Evolutionary conservation across 1,284 basidiomycete genomes (phyloP).

Genomic region (Mycena citricolor): DNA sequence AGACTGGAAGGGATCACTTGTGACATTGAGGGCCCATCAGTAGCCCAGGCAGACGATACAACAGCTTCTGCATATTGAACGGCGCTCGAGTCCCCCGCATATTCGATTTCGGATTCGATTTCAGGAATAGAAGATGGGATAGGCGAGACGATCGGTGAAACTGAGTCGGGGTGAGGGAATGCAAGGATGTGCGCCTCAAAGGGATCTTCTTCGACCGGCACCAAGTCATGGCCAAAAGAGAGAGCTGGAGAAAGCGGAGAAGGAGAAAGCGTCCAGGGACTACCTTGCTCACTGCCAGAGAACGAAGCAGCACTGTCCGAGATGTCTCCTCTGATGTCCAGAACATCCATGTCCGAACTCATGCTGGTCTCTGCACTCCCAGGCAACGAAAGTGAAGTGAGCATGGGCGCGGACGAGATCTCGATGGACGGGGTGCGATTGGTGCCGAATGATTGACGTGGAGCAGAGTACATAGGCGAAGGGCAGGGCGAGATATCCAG

Average conservation of each 20-base stretch:
- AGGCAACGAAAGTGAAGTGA: slow-evolving; percentile 26
- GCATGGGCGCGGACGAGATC: slow-evolving; percentile 18
- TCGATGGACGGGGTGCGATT: slow-evolving; percentile 22
- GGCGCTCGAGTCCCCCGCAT: slow-evolving; percentile 26
- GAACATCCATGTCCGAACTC: slow-evolving; percentile 14
- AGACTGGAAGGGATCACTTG: slow-evolving; percentile 11
- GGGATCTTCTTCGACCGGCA: slow-evolving; percentile 6
- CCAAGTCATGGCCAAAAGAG: slow-evolving; percentile 15
- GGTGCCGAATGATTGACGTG: slow-evolving; percentile 6
- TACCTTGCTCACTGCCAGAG: slow-evolving; percentile 8
- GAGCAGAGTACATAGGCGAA: slow-evolving; percentile 12
- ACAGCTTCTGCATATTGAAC: slow-evolving; percentile 35
- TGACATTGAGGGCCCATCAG: slow-evolving; percentile 24
- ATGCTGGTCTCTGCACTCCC: slow-evolving; percentile 21
- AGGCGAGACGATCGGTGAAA: slow-evolving; percentile 20
- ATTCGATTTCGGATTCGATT: slow-evolving; percentile 5
- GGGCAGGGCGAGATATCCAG: slow-evolving; percentile 18
- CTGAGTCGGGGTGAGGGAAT: slow-evolving; percentile 17
- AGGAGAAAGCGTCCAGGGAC: slow-evolving; percentile 23
- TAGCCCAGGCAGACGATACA: slow-evolving; percentile 34
- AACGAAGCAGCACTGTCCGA: slow-evolving; percentile 15
- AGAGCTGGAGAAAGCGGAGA: slow-evolving; percentile 22
- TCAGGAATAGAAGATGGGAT: slow-evolving; percentile 17
- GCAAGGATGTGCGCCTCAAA: slow-evolving; percentile 12
- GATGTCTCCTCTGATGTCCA: background rate